Evolutionary conservation across 2,329 filamentous ascomycete species (phyloP).

Genomic region (Trichoderma guizhouense): DNA sequence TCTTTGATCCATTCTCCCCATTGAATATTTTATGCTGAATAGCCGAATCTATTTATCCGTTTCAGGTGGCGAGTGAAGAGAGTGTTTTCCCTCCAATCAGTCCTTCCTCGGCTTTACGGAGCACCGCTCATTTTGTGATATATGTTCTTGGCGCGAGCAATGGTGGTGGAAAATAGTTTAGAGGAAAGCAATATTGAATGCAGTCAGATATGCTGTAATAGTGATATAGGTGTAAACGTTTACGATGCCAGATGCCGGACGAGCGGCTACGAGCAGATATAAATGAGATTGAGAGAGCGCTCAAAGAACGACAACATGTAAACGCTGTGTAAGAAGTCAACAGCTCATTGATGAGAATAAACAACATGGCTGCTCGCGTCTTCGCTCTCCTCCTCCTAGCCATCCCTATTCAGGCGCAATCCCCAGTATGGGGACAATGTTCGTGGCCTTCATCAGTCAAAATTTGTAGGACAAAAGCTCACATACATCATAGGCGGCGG

Average conservation of each 20-base stretch:
- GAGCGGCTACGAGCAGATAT: not conserved
- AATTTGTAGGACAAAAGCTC: not conserved
- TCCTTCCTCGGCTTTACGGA: not conserved
- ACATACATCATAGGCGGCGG: not conserved
- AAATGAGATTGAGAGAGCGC: not conserved
- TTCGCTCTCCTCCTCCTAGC: not conserved
- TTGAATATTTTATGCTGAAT: not conserved
- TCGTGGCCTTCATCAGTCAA: not conserved
- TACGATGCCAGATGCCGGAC: not conserved
- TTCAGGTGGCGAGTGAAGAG: not conserved
- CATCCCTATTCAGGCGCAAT: not conserved
- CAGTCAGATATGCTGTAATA: not conserved
- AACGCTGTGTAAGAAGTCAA: not conserved
- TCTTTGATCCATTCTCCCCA: not conserved
- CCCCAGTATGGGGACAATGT: conserved; percentile 3
- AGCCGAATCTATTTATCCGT: not conserved
- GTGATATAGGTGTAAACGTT: not conserved
- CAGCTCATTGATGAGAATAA: not conserved
- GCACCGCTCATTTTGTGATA: no score
- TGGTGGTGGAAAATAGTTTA: not conserved
- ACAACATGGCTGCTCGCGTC: not conserved
- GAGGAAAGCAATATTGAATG: not conserved
- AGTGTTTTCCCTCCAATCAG: not conserved
- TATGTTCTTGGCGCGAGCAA: not conserved
- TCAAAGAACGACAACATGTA: not conserved